phyloP scores from a whole-genome alignment of 805 yeast species.

The Starmerella apis region DNA sequence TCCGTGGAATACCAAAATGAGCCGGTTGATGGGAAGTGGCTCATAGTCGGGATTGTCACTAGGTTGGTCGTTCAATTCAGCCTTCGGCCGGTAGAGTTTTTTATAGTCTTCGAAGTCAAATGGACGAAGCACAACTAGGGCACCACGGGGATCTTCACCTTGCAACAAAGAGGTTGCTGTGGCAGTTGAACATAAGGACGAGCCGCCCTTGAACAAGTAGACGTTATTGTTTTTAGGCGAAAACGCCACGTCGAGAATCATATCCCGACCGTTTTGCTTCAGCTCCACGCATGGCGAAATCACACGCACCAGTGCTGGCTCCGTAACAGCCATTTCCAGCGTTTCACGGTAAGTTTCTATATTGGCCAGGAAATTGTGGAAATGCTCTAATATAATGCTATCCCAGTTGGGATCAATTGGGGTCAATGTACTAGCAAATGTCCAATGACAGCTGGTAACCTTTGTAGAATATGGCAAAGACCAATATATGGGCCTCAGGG shows the following conservation, averaged over 20 bases:
- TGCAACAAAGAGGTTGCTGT: constrained; percentile 16
- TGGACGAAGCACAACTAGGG: constrained; percentile 14
- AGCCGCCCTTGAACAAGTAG: constrained; percentile 20
- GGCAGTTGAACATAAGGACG: constrained; percentile 9
- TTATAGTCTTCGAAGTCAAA: constrained; percentile 28
- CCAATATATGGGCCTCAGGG: constrained; percentile 36
- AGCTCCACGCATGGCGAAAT: constrained; percentile 23
- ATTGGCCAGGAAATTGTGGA: constrained; percentile 24
- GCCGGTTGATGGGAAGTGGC: constrained; percentile 41
- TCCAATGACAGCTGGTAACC: constrained; percentile 34
- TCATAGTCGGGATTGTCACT: constrained; percentile 25
- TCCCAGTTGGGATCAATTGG: constrained; percentile 32
- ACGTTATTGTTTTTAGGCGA: constrained; percentile 27
- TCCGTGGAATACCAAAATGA: constrained; percentile 83
- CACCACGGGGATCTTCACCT: constrained; percentile 17
- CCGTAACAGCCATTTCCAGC: constrained; percentile 22
- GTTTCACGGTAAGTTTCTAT: constrained; percentile 14
- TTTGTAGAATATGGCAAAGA: constrained; percentile 27
- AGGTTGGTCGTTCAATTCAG: constrained; percentile 16
- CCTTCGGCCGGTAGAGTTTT: neutral
- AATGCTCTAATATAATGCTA: constrained; percentile 26
- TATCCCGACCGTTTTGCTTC: constrained; percentile 16
- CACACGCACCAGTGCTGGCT: constrained; percentile 27
- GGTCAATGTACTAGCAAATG: constrained; percentile 30
- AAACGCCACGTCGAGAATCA: constrained; percentile 24